Percentiles rank a stretch among this genome's conserved stretches.
Evolutionary conservation across 2,329 filamentous ascomycete genomes (phyloP).

Genomic region (Aschersonia sp.): DNA sequence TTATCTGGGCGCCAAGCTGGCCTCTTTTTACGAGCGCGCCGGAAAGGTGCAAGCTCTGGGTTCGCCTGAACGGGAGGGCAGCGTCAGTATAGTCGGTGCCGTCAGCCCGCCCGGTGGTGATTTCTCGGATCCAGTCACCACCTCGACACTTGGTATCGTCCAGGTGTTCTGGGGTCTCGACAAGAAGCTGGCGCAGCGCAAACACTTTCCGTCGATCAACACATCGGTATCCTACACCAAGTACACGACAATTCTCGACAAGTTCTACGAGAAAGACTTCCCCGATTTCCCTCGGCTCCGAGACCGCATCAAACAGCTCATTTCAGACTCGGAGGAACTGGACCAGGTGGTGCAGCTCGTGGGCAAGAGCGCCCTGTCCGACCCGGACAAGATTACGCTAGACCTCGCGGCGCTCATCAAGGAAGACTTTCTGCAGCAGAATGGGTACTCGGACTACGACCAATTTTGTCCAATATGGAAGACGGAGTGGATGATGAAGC

Average conservation of each 20-base stretch:
- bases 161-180: constrained; percentile 99
- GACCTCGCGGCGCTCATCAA: constrained; percentile 87
- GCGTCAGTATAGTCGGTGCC: constrained; percentile 94
- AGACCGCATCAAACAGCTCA: constrained; percentile 83
- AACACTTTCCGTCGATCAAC: constrained; percentile 99
- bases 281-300: constrained; percentile 89
- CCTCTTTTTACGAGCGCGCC: constrained; percentile 98
- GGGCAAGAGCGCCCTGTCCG: constrained; percentile 90
- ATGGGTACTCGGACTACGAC: constrained; percentile 97
- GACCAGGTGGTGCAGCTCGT: constrained; percentile 98
- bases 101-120: constrained; percentile 97
- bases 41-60: constrained; percentile 76
- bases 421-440: constrained; percentile 98
- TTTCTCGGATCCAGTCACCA: constrained; percentile 96
- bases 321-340: constrained; percentile 90
- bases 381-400: constrained; percentile 95
- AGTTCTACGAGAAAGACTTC: constrained; percentile 85
- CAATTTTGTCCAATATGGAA: constrained; percentile 99
- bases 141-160: constrained; percentile 86
- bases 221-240: constrained; percentile 92
- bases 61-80: constrained; percentile 76
- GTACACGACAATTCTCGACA: constrained; percentile 79
- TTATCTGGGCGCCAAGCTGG: constrained; percentile 90
- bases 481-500: constrained; percentile 99
- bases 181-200: constrained; percentile 97